Base-by-base conservation (phyloP, 1,139 yeast species). In the Nakaseomyces bracarensis region DNA sequence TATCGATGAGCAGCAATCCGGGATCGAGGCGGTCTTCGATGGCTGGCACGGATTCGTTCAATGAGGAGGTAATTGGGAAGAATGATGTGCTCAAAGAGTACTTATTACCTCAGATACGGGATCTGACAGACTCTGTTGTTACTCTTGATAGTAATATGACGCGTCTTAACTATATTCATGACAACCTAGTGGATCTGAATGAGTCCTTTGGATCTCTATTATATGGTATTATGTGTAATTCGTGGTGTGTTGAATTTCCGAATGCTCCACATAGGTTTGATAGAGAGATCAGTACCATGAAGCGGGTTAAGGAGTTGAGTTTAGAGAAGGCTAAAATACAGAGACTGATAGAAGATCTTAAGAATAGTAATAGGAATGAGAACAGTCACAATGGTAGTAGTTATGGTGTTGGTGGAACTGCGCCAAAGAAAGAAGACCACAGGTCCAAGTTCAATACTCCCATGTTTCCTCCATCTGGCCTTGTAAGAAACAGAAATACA, bases 191-290 rank as follows among this genome's bases (percentile, higher is more conserved):
- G 9, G 74, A 74, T 36, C 71, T 79, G 54, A 79, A 79, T 55
- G 85, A 79, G 55, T 72, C 82, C 1, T 70, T 79, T 52, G 76
- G 82, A 9, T 68, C 81, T 34, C 71, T 79, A 38, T 59, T 78
- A 41, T 78, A 77, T 52, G 85, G 86, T 4, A 57, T 79, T 42
- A 70, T 74, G 49, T 72, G 77, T 52, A 77, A 79, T 43, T 77
- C 80, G 61, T 78, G 82, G 77, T 78, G 84, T 60, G 75, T 76
- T 23, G 79, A 75, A 52, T 76, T 77, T 38, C 63, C 67, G 3
- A 53, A 53, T 26, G 45, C 55, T 14, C 55, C 62, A 13, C 51
- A 47, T 30, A 54, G 57, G 40, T 48, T 55, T 1, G 51, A 51
- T 15, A 51, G 48, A 16, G 61, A 60, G 39, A 33, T 58, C 27